These are phyloP conservation scores for Rhododendron vialii DNA, from an alignment of 148 eudicot species.

Conservation along the genomic window DNA sequence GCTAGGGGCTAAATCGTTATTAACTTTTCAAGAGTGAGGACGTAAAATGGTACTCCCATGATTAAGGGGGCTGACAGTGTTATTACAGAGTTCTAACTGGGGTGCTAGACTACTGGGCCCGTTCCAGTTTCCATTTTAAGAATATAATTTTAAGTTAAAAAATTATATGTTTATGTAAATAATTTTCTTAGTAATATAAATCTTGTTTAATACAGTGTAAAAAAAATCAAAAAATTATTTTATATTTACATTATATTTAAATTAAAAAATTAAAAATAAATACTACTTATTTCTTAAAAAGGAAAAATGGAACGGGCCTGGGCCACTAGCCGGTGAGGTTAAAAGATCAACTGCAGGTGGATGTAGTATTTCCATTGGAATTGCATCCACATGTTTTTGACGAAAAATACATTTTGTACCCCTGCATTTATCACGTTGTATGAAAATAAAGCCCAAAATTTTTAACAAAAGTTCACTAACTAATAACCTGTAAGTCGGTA, in stretches of 20 bases:
- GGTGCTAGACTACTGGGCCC: background rate
- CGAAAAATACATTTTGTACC: background rate
- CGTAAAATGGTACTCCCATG: background rate
- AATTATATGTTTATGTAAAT: too few species aligned
- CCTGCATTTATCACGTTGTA: background rate
- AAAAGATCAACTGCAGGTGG: background rate
- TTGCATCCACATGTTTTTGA: slow-evolving; percentile 16
- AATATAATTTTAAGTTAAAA: too few species aligned
- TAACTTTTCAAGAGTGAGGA: background rate
- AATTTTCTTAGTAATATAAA: too few species aligned
- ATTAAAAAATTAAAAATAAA: too few species aligned
- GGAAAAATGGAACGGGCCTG: too few species aligned
- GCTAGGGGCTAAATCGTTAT: background rate
- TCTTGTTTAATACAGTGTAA: too few species aligned
- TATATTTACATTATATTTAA: too few species aligned
- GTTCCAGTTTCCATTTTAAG: too few species aligned
- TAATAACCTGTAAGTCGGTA: too few species aligned
- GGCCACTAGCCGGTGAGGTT: background rate
- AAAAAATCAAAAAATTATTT: too few species aligned
- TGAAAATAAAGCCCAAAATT: too few species aligned
- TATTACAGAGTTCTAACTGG: background rate
- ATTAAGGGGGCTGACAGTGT: background rate
- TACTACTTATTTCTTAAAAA: too few species aligned
- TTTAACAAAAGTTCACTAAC: background rate
- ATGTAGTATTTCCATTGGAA: background rate